These are phyloP conservation scores for Rutidosis leptorrhynchoides DNA, from an alignment of 129 eudicot species.

Conservation along the genomic window DNA sequence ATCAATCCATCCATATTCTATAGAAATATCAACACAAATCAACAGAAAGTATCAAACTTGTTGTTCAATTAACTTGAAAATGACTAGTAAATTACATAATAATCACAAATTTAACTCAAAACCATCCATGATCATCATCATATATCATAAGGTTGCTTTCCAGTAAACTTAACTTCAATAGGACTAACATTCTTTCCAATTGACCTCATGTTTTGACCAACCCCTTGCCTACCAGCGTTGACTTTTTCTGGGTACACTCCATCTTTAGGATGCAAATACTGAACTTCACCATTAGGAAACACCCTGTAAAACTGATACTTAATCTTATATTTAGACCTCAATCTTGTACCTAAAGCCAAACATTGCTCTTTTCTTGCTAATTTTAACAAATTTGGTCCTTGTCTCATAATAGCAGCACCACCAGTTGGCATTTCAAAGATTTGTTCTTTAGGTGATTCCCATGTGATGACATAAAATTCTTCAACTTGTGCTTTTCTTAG, in stretches of 20 bases:
- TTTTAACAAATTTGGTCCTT: conserved; percentile 87
- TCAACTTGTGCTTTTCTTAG: conserved; percentile 86
- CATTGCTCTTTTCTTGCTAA: conserved; percentile 92
- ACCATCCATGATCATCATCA: conserved; percentile 27
- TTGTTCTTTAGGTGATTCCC: conserved; percentile 93
- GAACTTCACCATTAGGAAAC: conserved; percentile 90
- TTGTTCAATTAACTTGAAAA: conserved; percentile 23
- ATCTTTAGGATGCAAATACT: conserved; percentile 90
- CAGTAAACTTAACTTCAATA: conserved; percentile 91
- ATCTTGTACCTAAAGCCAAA: conserved; percentile 79
- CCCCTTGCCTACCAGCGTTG: conserved; percentile 75
- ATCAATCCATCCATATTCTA: too few species aligned
- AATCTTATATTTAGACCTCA: conserved; percentile 89
- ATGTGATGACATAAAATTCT: conserved; percentile 86
- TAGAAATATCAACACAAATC: too few species aligned
- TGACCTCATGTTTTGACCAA: conserved; percentile 73
- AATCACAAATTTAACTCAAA: conserved; percentile 24
- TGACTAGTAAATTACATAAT: conserved; percentile 36
- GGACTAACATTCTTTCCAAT: conserved; percentile 87
- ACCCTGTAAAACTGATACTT: conserved; percentile 89
- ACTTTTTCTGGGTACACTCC: conserved; percentile 97
- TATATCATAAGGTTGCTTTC: conserved; percentile 75
- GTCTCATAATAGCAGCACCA: conserved; percentile 88
- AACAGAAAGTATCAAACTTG: too few species aligned
- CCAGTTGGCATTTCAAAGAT: conserved; percentile 98